Base-by-base conservation (phyloP, 139 green algal species). In the Asterochloris sp. region DNA sequence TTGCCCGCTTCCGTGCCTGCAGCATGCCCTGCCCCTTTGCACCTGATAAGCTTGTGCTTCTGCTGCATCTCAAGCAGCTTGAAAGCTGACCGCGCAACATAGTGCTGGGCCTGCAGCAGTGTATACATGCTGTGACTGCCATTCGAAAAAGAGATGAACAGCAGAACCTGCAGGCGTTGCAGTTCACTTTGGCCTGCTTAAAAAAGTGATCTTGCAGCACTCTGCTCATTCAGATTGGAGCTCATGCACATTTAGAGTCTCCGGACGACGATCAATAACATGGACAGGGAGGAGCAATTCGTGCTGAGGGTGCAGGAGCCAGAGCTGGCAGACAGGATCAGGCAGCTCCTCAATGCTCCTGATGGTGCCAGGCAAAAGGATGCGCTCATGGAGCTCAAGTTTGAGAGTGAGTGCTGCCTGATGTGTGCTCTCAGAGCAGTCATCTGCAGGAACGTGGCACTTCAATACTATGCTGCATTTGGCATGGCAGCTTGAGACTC, bases 31-130 rank as follows among this genome's bases (percentile, higher is more conserved):
- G 63, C 9, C 78, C 61, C 14, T 76, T 84, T 61, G 4, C 54
- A 62, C 80, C 87, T 86, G 82, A 81, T 69, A 62, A 82, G 24
- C 76, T 69, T 87, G 28, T 82, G 61, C 14, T 76, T 69, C 62
- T 77, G 78, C 29, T 97, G 94, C 13, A 97, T 92, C 75, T 97
- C 93, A 60, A 90, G 80, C 10, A 97, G 88, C 86, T 97, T 97
- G 81, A 89, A 97, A 0, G 94, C 94, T 13, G 91, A 91, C 0
- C 94, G 74, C 0, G 89, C 92, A 13, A 95, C 89, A 76, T 96
- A 97, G 47, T 92, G 92, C 26, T 91, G 80, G 66, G 91, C 91
- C 91, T 95, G 89, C 82, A 79, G n/a, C 75, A 13, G 9, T 71
- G 4, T 64, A 17, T 28, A 68, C 15, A 12, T 38, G 64, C 8